Percentiles rank a stretch among this genome's conserved stretches.
Conservation (phyloP, 208 protist genomes). For the Acanthamoeba culbertsoni region DNA sequence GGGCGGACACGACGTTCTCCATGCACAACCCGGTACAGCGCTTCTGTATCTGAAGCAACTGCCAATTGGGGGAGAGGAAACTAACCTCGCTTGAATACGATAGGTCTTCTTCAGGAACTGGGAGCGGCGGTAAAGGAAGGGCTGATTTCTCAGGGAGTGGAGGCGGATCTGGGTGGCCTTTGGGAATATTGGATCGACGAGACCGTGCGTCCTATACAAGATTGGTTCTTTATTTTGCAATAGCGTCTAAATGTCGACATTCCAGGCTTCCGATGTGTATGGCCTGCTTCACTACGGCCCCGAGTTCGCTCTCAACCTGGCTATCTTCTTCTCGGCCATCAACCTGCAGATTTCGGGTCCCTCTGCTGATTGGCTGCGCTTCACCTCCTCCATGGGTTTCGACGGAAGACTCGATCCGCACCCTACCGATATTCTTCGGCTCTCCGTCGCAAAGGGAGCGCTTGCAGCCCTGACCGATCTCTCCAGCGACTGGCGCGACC, state of each 20-base stretch:
- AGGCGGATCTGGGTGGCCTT: background rate
- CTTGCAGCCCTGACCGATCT: background rate
- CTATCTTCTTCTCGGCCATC: background rate
- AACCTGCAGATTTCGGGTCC: background rate
- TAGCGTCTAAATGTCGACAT: background rate
- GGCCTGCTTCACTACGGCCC: background rate
- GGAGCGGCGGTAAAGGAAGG: background rate
- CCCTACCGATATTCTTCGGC: background rate
- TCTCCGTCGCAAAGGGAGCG: background rate
- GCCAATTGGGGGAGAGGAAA: too few relatives aligned
- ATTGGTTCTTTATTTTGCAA: too few relatives aligned
- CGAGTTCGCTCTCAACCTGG: background rate
- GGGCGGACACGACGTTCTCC: background rate
- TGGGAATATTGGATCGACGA: constrained; percentile 9
- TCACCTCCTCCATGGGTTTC: background rate
- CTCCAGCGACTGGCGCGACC: background rate
- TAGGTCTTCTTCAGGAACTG: background rate
- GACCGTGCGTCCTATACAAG: background rate
- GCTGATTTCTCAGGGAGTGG: background rate
- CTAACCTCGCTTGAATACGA: too few relatives aligned
- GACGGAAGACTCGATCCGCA: background rate
- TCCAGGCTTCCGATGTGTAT: background rate
- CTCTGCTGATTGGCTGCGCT: background rate
- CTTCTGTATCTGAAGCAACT: background rate
- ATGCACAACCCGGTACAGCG: background rate